phyloP scores from a whole-genome alignment of 1,284 basidiomycete genomes.

The Coriolopsis trogii region DNA sequence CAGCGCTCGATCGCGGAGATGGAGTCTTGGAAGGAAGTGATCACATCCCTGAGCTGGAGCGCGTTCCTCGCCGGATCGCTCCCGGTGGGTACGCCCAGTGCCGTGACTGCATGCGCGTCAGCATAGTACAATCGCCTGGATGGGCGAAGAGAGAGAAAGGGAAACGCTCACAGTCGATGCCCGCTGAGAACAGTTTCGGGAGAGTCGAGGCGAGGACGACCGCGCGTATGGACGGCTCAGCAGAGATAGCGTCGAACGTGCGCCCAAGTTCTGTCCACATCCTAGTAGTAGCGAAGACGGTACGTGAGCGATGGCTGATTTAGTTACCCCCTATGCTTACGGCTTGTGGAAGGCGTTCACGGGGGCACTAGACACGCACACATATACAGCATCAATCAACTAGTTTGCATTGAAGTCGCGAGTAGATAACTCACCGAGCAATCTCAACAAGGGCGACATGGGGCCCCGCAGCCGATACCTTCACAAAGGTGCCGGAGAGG shows the following conservation, averaged over 20 bases:
- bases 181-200: constrained; percentile 79
- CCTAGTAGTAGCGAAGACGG: constrained; percentile 38
- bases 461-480: constrained; percentile 54
- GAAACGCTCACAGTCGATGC: constrained; percentile 75
- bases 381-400: not conserved
- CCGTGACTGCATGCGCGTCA: constrained; percentile 37
- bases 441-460: constrained; percentile 61
- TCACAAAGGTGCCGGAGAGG: constrained; percentile 48
- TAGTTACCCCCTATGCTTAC: constrained; percentile 36
- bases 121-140: no score
- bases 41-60: constrained; percentile 48
- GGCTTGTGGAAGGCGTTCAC: constrained; percentile 77
- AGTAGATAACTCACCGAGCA: constrained; percentile 42
- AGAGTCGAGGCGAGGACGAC: constrained; percentile 74
- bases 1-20: constrained; percentile 75
- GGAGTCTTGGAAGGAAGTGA: constrained; percentile 74
- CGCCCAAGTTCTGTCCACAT: constrained; percentile 74
- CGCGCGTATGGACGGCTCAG: constrained; percentile 62
- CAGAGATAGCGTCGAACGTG: constrained; percentile 60
- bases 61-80: constrained; percentile 52
- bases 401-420: not conserved
- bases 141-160: constrained; percentile 10
- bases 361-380: constrained; percentile 50
- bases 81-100: constrained; percentile 41
- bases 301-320: not conserved